Conservation (phyloP, 495 filamentous ascomycete genomes). For the Trichoderma erinaceum region DNA sequence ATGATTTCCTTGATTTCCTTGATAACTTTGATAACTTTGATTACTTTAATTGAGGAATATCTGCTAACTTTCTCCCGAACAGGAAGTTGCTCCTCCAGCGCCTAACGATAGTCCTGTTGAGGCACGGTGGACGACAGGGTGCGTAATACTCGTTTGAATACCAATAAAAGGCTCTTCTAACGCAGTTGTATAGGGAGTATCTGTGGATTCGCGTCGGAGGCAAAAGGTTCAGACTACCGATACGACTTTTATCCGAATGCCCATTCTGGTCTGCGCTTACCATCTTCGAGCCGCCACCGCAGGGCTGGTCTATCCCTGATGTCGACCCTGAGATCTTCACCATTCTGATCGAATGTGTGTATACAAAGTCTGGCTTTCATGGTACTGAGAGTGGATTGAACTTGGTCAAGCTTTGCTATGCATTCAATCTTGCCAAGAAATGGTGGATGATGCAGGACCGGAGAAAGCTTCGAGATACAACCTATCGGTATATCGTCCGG, state of each 20-base stretch:
- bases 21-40: too few relatives aligned
- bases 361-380: not conserved
- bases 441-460: not conserved
- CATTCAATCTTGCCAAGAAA: not conserved
- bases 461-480: not conserved
- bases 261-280: not conserved
- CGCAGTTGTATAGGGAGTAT: too few relatives aligned
- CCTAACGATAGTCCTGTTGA: too few relatives aligned
- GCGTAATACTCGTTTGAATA: too few relatives aligned
- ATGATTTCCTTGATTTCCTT: too few relatives aligned
- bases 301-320: not conserved
- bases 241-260: not conserved
- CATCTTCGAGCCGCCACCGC: not conserved
- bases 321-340: conserved; percentile 1
- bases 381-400: conserved; percentile 6
- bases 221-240: not conserved
- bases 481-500: conserved; percentile 10
- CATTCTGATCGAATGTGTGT: conserved; percentile 1
- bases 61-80: too few relatives aligned
- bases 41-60: too few relatives aligned
- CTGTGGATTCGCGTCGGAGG: not conserved
- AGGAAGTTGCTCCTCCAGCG: too few relatives aligned
- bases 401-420: not conserved
- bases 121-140: too few relatives aligned
- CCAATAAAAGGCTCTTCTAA: not conserved